These are phyloP conservation scores for Backusella westeae DNA, from an alignment of 192 early-diverging fungal species.

Conservation along the genomic window DNA sequence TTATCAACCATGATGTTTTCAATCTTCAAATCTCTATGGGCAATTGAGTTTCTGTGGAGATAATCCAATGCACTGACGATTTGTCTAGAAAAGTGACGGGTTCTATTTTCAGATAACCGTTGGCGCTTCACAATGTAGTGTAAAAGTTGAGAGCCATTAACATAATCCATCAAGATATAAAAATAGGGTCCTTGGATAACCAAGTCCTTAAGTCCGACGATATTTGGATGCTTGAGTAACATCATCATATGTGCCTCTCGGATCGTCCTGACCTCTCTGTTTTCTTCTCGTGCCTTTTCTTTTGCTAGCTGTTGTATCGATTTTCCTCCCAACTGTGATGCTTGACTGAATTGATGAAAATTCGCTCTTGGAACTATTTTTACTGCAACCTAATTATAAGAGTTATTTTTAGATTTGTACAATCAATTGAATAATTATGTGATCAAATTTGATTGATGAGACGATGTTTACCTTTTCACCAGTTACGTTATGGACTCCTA, in stretches of 20 bases:
- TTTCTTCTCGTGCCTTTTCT: slow-evolving; percentile 40
- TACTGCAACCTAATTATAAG: slow-evolving; percentile 48
- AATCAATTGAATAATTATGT: neutral
- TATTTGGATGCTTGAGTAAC: slow-evolving; percentile 80
- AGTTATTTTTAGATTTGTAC: neutral
- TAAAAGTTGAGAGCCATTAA: slow-evolving; percentile 76
- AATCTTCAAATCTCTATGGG: slow-evolving; percentile 79
- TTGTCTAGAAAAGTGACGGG: slow-evolving; percentile 71
- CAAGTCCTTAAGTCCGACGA: slow-evolving; percentile 74
- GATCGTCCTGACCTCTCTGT: slow-evolving; percentile 64
- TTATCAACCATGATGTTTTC: slow-evolving; percentile 81
- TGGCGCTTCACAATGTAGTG: slow-evolving; percentile 82
- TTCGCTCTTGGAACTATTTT: slow-evolving; percentile 57
- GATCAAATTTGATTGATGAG: neutral
- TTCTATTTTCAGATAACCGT: slow-evolving; percentile 75
- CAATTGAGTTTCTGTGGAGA: slow-evolving; percentile 58
- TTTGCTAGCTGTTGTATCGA: slow-evolving; percentile 27
- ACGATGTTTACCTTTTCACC: slow-evolving; percentile 67
- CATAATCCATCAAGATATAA: slow-evolving; percentile 81
- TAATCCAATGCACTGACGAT: slow-evolving; percentile 67
- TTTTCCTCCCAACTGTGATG: slow-evolving; percentile 7
- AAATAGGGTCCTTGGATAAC: slow-evolving; percentile 64
- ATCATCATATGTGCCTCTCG: slow-evolving; percentile 73
- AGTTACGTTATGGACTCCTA: slow-evolving; percentile 69
- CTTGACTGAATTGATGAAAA: slow-evolving; percentile 12